Base-by-base conservation (phyloP, 1,284 basidiomycete genomes). In the Ustilago crameri region DNA sequence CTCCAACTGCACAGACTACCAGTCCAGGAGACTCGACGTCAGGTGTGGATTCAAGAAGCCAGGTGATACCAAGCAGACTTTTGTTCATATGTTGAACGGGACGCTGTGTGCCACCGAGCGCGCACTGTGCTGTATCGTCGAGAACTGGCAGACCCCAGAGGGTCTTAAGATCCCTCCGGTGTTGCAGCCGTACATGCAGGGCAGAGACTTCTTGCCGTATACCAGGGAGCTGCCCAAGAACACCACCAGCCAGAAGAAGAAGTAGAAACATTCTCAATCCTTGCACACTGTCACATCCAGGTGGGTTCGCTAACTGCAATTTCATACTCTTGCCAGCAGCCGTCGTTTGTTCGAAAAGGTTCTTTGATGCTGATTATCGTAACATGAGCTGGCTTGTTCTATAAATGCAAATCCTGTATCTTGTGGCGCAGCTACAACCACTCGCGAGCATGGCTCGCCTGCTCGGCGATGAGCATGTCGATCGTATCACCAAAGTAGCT, bases 71-170 rank as follows among this genome's bases (percentile, higher is more conserved):
- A 82, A 81, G 73, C 81, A 79, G 66, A 76, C 68, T n/a, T 82
- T 76, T 50, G 76, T 78, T 9, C 81, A 82, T 64, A 82, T 82
- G 80, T 67, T 82, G 45, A 82, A 82, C 85, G 95, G 96, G 47
- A 99, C 96, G 0, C 88, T 99, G 32, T 97, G 94, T 77, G 95
- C 96, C 2, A 98, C 95, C 0, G 93, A 96, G 85, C 91, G 95
- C 42, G 93, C 95, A 1, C 86, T 98, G 26, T 98, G 95, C 85
- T 98, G 96, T 85, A 81, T 99, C 46, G 95, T 94, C n/a, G 95
- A 99, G 86, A 98, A 98, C 85, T 95, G 95, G 84, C 96, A 98
- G 86, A 98, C 94, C 0, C 87, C 90, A 0, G 93, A 97, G 90
- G 95, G 95, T 46, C 86, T 98, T 64, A 87, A 88, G 62, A 91